Evolutionary conservation across 257 asterid species (phyloP).

Genomic region (Scutellaria baicalensis): DNA sequence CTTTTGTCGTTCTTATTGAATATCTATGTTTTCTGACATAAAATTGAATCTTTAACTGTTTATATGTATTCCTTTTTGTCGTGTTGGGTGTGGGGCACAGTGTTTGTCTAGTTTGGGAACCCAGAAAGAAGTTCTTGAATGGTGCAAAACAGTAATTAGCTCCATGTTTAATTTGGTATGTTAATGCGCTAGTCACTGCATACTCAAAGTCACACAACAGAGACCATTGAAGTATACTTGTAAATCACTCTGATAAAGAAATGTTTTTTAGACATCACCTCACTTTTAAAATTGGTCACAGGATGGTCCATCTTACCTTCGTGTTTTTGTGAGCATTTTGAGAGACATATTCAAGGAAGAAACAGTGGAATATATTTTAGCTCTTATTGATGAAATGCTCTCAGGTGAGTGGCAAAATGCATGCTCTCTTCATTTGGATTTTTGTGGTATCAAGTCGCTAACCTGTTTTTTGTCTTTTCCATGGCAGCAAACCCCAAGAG

Average conservation of each 20-base stretch:
- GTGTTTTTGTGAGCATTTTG: constrained; percentile 66
- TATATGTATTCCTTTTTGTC: too few species aligned
- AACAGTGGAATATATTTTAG: constrained; percentile 78
- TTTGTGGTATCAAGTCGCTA: constrained; percentile 11
- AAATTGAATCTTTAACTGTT: background rate
- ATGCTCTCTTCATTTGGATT: background rate
- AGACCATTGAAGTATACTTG: background rate
- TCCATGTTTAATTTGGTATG: background rate
- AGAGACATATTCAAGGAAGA: constrained; percentile 79
- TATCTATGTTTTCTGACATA: background rate
- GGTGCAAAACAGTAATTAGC: background rate
- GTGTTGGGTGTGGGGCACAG: too few species aligned
- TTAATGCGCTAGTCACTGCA: background rate
- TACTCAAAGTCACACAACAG: background rate
- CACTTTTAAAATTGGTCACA: constrained; percentile 26
- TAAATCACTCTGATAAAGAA: background rate
- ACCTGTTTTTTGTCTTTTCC: background rate
- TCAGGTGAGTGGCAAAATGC: constrained; percentile 39
- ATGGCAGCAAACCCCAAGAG: constrained; percentile 66
- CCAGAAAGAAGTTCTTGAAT: background rate
- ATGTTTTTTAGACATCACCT: background rate
- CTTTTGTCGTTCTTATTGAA: background rate
- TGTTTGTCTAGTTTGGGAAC: background rate
- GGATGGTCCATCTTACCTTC: constrained; percentile 81
- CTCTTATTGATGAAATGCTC: constrained; percentile 78